Evolutionary conservation across 805 yeast species (phyloP).

Genomic region (Candida suzukii): DNA sequence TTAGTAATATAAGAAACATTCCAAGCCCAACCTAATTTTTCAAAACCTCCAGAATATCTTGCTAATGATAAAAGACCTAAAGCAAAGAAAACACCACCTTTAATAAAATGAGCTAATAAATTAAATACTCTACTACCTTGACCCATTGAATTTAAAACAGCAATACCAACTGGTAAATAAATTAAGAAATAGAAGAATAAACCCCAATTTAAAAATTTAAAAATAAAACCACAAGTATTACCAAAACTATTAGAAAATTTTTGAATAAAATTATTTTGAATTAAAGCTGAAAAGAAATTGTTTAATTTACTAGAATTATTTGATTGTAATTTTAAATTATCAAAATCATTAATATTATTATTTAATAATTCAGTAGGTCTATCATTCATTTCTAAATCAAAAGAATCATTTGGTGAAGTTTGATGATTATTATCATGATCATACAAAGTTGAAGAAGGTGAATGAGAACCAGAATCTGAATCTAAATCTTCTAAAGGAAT

Average conservation of each 20-base stretch:
- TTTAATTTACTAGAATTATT: constrained; percentile 27
- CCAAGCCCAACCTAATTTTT: constrained; percentile 87
- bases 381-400: constrained; percentile 14
- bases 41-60: constrained; percentile 79
- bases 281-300: constrained; percentile 25
- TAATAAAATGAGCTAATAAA: constrained; percentile 88
- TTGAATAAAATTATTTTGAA: constrained; percentile 19
- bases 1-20: constrained; percentile 35
- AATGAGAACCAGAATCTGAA: constrained; percentile 10
- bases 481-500: constrained; percentile 1
- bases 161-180: constrained; percentile 49
- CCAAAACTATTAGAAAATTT: constrained; percentile 17
- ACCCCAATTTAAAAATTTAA: constrained; percentile 53
- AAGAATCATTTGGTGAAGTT: constrained; percentile 12
- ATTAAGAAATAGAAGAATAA: constrained; percentile 52
- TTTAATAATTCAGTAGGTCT: background rate
- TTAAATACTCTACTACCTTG: constrained; percentile 64
- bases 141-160: constrained; percentile 67
- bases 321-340: background rate
- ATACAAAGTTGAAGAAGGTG: constrained; percentile 30
- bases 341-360: no score
- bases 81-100: constrained; percentile 82
- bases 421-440: constrained; percentile 16
- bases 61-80: constrained; percentile 77
- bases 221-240: constrained; percentile 30